Conservation (phyloP, 1,284 basidiomycete genomes). For the Pseudozyma flocculosa region DNA sequence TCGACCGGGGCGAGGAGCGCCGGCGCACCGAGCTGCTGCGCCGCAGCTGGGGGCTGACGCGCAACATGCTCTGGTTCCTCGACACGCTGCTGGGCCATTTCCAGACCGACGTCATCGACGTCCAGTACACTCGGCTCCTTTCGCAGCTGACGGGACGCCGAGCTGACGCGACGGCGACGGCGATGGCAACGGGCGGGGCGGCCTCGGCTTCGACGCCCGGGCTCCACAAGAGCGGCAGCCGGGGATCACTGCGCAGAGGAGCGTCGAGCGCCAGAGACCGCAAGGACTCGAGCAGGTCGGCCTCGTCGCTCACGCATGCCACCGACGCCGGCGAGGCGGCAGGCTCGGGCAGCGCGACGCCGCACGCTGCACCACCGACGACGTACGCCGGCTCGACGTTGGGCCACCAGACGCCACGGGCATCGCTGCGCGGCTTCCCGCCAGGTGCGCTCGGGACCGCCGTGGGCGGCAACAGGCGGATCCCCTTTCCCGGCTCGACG, state of each 20-base stretch:
- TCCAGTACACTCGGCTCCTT: conserved; percentile 73
- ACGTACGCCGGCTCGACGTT: not conserved
- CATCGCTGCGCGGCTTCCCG: not conserved
- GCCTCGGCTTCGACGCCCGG: too few species aligned
- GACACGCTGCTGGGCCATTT: conserved; percentile 68
- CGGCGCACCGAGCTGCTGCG: conserved; percentile 65
- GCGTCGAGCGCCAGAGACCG: not conserved
- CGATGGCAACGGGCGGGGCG: too few species aligned
- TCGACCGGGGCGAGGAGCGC: conserved; percentile 66
- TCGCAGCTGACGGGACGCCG: conserved; percentile 61
- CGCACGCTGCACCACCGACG: not conserved
- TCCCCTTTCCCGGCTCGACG: not conserved
- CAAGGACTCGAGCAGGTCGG: not conserved
- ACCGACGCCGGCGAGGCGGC: too few species aligned
- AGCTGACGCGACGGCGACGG: conserved; percentile 4
- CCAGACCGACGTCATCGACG: conserved; percentile 85
- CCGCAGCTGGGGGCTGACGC: conserved; percentile 78
- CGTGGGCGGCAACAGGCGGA: not conserved
- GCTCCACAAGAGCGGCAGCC: not conserved
- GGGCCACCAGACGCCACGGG: not conserved
- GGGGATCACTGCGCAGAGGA: not conserved
- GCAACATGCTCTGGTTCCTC: conserved; percentile 87
- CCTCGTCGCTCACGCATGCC: not conserved
- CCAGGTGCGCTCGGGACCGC: too few species aligned
- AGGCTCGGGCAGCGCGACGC: not conserved